A percentile compares a stretch with the other conserved stretches of the same genome.
Evolutionary conservation across 2,329 filamentous ascomycete genomes (phyloP).

Genomic region (Penicillium brevicompactum): DNA sequence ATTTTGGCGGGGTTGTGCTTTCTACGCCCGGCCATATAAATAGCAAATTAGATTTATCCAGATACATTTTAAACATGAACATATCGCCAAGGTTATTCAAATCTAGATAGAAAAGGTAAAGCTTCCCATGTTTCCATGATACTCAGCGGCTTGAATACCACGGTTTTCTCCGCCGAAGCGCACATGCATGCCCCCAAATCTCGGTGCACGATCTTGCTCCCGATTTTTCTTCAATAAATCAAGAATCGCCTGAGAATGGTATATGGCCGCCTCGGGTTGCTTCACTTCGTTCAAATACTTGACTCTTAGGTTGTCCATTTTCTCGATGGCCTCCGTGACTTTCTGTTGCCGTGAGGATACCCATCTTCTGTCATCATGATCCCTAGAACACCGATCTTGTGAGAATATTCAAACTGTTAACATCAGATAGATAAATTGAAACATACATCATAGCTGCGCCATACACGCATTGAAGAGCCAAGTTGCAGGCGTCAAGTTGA

Average conservation of each 20-base stretch:
- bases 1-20: too few species aligned
- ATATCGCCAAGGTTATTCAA: too few species aligned
- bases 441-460: neutral
- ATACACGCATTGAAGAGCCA: neutral
- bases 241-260: neutral
- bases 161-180: neutral
- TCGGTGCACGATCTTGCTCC: neutral
- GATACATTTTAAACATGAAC: too few species aligned
- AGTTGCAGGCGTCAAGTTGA: neutral
- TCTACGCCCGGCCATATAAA: too few species aligned
- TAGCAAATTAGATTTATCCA: too few species aligned
- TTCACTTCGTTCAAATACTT: neutral
- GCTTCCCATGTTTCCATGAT: neutral
- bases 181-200: neutral
- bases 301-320: neutral
- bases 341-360: neutral
- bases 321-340: neutral
- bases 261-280: neutral
- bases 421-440: neutral
- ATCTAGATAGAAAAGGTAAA: neutral
- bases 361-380: neutral
- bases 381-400: neutral
- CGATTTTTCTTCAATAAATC: neutral
- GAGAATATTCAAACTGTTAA: neutral
- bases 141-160: neutral